These are phyloP conservation scores for Leishmania arabica DNA, from an alignment of 208 protist species.

Conservation along the genomic window DNA sequence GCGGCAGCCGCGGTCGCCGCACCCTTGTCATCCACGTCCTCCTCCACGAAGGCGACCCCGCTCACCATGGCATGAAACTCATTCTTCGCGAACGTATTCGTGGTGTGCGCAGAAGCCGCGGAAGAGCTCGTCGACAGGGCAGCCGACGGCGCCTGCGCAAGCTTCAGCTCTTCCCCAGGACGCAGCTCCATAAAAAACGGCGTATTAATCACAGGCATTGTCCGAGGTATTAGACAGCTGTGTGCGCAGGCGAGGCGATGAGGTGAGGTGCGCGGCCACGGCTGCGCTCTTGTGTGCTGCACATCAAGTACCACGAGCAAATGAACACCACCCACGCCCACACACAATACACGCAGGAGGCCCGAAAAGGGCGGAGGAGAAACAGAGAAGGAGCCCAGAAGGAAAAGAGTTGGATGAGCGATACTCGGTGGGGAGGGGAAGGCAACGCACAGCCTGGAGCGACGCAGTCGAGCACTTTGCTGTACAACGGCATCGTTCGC, in stretches of 20 bases:
- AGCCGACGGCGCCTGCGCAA: conserved; percentile 14
- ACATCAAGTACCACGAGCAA: background rate
- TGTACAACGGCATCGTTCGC: background rate
- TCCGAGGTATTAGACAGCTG: background rate
- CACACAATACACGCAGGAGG: background rate
- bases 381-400: background rate
- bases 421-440: background rate
- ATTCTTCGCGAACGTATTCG: conserved; percentile 31
- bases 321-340: background rate
- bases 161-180: conserved; percentile 41
- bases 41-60: conserved; percentile 41
- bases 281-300: background rate
- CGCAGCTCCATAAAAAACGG: conserved; percentile 55
- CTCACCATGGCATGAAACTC: conserved; percentile 40
- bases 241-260: background rate
- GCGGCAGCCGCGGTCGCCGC: conserved; percentile 7
- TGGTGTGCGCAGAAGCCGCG: background rate
- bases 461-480: background rate
- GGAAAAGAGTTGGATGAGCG: background rate
- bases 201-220: conserved; percentile 46
- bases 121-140: conserved; percentile 2
- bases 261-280: background rate
- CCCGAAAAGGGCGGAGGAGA: background rate
- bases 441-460: background rate
- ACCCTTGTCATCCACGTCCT: background rate